Conservation (phyloP, 768 basidiomycete genomes). For the Collybia sordida region DNA sequence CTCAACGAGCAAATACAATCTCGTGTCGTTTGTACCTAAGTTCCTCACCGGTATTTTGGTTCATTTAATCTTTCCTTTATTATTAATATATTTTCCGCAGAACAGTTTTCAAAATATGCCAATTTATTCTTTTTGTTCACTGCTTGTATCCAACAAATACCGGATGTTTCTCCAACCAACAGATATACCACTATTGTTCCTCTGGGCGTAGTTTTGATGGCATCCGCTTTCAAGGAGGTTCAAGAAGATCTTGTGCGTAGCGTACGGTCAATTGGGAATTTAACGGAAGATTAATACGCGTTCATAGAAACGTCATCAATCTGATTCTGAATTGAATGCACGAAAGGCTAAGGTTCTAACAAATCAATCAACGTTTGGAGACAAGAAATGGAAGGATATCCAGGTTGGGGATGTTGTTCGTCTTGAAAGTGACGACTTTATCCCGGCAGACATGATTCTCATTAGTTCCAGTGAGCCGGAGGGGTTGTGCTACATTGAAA, state of each 20-base stretch:
- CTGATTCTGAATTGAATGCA: constrained; percentile 89
- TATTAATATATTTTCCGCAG: constrained; percentile 36
- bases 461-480: constrained; percentile 93
- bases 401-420: constrained; percentile 91
- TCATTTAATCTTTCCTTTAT: not conserved
- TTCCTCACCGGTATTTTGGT: constrained; percentile 78
- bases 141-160: constrained; percentile 95
- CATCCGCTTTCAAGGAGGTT: constrained; percentile 92
- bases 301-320: constrained; percentile 91
- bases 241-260: constrained; percentile 87
- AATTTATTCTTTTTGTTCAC: constrained; percentile 99
- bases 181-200: constrained; percentile 93
- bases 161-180: constrained; percentile 95
- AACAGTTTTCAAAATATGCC: constrained; percentile 98
- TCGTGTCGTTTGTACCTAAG: constrained; percentile 85
- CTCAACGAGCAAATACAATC: constrained; percentile 94
- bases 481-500: constrained; percentile 96
- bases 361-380: constrained; percentile 60
- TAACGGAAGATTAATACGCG: constrained; percentile 6
- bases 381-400: constrained; percentile 86
- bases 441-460: constrained; percentile 91
- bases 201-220: constrained; percentile 83
- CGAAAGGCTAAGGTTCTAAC: constrained; percentile 76
- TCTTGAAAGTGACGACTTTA: constrained; percentile 88
- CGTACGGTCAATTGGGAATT: not conserved